Base-by-base conservation (phyloP, 139 green algal genomes). In the Chlorella sp. region DNA sequence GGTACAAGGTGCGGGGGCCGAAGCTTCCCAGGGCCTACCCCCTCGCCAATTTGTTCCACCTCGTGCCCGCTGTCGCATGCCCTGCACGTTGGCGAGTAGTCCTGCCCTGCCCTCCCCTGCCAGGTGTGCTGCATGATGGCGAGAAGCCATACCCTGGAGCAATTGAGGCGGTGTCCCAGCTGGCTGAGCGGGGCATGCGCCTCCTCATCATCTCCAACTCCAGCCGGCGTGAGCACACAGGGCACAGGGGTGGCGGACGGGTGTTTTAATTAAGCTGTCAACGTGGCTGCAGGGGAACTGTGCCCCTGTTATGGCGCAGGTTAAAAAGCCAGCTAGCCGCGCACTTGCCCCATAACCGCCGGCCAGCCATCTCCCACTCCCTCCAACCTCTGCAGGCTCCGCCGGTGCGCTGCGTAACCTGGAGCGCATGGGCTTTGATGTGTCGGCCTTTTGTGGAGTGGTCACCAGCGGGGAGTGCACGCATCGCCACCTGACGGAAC, bases 201-300 rank as follows among this genome's bases (percentile, higher is more conserved):
- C 44, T 98, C 0, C 39, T 97, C 34, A 91, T 98, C 55, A 81
- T 99, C 72, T 95, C 87, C 89, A 99, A 99, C 91, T 94, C 83
- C 64, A 94, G 88, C 9, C 87, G 94, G 17, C 81, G 93, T 83
- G 80, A 74, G 84, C 26, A n/a, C n/a, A n/a, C n/a, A n/a, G n/a
- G n/a, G n/a, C n/a, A n/a, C n/a, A n/a, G n/a, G n/a, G n/a, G n/a
- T n/a, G n/a, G n/a, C n/a, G n/a, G n/a, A n/a, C n/a, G n/a, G n/a
- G n/a, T n/a, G n/a, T n/a, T n/a, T n/a, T n/a, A n/a, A n/a, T n/a
- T n/a, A n/a, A n/a, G n/a, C n/a, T n/a, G n/a, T n/a, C n/a, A n/a
- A n/a, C n/a, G n/a, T n/a, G n/a, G n/a, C n/a, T n/a, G n/a, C n/a
- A n/a, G n/a, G n/a, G n/a, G n/a, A n/a, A n/a, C n/a, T n/a, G n/a